A percentile compares a stretch with the other conserved stretches of the same genome.
phyloP scores from a whole-genome alignment of 129 eudicot genomes.

The Ambrosia trifida region DNA sequence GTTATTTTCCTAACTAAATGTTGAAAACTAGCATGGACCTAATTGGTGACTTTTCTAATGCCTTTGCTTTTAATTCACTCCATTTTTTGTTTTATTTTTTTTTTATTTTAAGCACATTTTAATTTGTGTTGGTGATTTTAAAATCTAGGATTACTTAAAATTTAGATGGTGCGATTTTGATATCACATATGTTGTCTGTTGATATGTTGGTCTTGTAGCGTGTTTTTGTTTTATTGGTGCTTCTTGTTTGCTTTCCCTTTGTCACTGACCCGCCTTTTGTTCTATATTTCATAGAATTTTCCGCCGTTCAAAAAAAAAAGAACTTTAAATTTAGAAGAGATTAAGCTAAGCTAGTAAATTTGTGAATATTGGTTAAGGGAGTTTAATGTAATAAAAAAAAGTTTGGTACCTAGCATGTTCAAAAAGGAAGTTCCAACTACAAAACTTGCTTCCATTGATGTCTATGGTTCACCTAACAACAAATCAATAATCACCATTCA shows the following conservation, averaged over 20 bases:
- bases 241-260: too few relatives aligned
- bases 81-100: background rate
- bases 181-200: too few relatives aligned
- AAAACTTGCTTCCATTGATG: conserved; percentile 22
- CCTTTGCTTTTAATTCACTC: conserved; percentile 22
- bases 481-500: conserved; percentile 14
- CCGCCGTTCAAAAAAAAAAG: too few relatives aligned
- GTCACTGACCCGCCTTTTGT: too few relatives aligned
- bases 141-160: background rate
- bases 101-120: background rate
- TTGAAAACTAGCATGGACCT: background rate
- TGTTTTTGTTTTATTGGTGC: too few relatives aligned
- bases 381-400: conserved; percentile 17
- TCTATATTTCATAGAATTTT: too few relatives aligned
- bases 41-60: conserved; percentile 22
- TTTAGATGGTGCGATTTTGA: too few relatives aligned
- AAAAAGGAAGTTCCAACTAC: conserved; percentile 16
- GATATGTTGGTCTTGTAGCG: too few relatives aligned
- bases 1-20: background rate
- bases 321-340: background rate
- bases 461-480: conserved; percentile 17
- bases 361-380: background rate
- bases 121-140: background rate
- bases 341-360: background rate
- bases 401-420: conserved; percentile 19